Conservation (phyloP, 2,329 filamentous ascomycete species). For the Colletotrichum endophyticum region DNA sequence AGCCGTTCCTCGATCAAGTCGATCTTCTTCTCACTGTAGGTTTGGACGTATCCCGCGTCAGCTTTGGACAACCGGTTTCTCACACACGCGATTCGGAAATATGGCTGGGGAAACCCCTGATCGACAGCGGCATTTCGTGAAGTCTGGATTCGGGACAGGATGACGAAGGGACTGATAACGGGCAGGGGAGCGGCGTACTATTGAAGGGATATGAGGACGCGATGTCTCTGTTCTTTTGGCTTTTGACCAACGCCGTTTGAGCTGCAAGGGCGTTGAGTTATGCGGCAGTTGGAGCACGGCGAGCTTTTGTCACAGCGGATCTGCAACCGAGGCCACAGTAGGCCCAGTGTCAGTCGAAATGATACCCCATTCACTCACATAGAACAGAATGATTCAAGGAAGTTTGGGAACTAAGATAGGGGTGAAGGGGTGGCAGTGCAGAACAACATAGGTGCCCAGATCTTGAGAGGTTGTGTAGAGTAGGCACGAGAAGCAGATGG, state of each 20-base stretch:
- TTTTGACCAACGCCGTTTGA: constrained; percentile 60
- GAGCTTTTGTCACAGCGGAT: constrained; percentile 64
- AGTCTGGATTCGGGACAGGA: background rate
- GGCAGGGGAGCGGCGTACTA: constrained; percentile 49
- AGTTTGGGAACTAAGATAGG: background rate
- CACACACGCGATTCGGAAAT: background rate
- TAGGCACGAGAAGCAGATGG: background rate
- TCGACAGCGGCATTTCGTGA: background rate
- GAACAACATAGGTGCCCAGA: background rate
- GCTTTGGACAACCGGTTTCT: background rate
- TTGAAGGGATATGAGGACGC: constrained; percentile 65
- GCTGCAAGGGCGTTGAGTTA: constrained; percentile 56
- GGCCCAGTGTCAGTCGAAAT: constrained; percentile 15
- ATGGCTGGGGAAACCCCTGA: background rate
- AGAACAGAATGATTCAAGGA: background rate
- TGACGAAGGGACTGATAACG: background rate
- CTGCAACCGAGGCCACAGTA: constrained; percentile 35
- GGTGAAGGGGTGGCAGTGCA: background rate
- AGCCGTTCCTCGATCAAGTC: constrained; percentile 51
- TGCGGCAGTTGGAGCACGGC: constrained; percentile 63
- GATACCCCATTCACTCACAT: background rate
- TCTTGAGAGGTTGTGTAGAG: background rate
- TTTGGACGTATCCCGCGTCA: background rate
- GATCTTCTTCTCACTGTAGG: constrained; percentile 57
- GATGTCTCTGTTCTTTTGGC: constrained; percentile 58